These are phyloP conservation scores for Calonectria ilicicola DNA, from an alignment of 2,329 filamentous ascomycete species.

Conservation along the genomic window DNA sequence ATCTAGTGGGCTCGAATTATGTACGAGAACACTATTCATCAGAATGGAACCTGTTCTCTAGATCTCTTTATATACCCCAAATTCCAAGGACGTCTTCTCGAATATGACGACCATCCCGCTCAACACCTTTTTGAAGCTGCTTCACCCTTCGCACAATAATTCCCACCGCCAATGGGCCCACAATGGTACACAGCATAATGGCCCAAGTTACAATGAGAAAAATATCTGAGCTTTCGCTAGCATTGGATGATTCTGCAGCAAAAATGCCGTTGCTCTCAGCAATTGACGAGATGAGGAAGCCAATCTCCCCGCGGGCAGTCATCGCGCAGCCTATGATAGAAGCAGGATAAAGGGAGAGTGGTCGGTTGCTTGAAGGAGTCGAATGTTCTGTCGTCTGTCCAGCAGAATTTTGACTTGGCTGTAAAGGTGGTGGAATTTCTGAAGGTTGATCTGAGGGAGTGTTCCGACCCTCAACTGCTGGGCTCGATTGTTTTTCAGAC, in stretches of 20 bases:
- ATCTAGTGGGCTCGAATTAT: background rate
- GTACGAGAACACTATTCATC: background rate
- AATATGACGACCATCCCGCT: background rate
- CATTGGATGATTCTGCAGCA: background rate
- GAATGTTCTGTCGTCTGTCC: slow-evolving; percentile 17
- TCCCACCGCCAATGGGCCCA: slow-evolving; percentile 63
- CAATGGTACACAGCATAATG: slow-evolving; percentile 65
- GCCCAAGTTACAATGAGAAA: slow-evolving; percentile 69
- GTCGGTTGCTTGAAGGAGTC: slow-evolving; percentile 52
- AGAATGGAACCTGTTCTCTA: background rate
- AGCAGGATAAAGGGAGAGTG: slow-evolving; percentile 74
- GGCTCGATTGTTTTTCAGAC: background rate
- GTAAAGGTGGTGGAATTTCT: background rate
- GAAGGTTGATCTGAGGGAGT: background rate
- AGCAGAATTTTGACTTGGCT: background rate
- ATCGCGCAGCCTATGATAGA: slow-evolving; percentile 75
- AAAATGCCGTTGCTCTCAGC: slow-evolving; percentile 67
- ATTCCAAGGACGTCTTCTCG: background rate
- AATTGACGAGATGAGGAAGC: slow-evolving; percentile 79
- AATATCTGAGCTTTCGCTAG: slow-evolving; percentile 50
- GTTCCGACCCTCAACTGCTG: background rate
- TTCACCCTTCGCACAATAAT: slow-evolving; percentile 51
- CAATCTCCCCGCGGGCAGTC: slow-evolving; percentile 84
- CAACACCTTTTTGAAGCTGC: background rate
- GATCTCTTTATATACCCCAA: background rate